These are phyloP conservation scores for Phytophthora chlamydospora DNA, from an alignment of 352 stramenopile species.

Conservation along the genomic window DNA sequence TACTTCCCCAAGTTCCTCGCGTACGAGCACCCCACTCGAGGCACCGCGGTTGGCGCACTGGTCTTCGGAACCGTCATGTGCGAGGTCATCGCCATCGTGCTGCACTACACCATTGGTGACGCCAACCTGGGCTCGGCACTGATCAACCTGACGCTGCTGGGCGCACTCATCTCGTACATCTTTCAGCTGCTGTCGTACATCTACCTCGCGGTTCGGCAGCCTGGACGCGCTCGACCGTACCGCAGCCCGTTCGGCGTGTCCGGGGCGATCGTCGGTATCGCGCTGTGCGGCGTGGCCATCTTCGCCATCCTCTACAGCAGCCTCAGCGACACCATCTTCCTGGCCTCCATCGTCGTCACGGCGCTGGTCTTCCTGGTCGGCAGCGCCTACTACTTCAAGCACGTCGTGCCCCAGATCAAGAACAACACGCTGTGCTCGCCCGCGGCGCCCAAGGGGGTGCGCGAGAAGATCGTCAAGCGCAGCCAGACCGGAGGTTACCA, in stretches of 20 bases:
- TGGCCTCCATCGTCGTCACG: constrained; percentile 60
- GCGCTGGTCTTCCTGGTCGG: constrained; percentile 54
- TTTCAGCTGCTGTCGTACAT: constrained; percentile 76
- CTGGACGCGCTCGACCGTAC: constrained; percentile 57
- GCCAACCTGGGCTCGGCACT: constrained; percentile 59
- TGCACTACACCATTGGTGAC: constrained; percentile 72
- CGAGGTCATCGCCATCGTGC: constrained; percentile 46
- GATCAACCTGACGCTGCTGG: constrained; percentile 38
- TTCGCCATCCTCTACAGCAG: constrained; percentile 68
- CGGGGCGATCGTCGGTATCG: constrained; percentile 51
- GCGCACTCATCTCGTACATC: constrained; percentile 67
- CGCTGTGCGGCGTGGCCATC: constrained; percentile 52
- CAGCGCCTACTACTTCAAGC: constrained; percentile 50
- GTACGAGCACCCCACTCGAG: constrained; percentile 41
- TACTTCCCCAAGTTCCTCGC: constrained; percentile 64
- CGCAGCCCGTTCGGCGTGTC: constrained; percentile 61
- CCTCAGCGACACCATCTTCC: constrained; percentile 53
- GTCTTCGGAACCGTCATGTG: constrained; percentile 48
- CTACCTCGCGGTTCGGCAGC: constrained; percentile 47
- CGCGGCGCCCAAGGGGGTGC: constrained; percentile 29
- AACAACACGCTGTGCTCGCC: constrained; percentile 24
- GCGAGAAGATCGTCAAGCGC: constrained; percentile 37
- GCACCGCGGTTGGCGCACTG: constrained; percentile 47
- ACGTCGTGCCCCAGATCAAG: constrained; percentile 37
- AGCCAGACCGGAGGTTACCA: constrained; percentile 10